A percentile compares a stretch with the other conserved stretches of the same genome.
These are phyloP conservation scores for Daldinia decipiens DNA, from an alignment of 495 filamentous ascomycete species.

Conservation along the genomic window DNA sequence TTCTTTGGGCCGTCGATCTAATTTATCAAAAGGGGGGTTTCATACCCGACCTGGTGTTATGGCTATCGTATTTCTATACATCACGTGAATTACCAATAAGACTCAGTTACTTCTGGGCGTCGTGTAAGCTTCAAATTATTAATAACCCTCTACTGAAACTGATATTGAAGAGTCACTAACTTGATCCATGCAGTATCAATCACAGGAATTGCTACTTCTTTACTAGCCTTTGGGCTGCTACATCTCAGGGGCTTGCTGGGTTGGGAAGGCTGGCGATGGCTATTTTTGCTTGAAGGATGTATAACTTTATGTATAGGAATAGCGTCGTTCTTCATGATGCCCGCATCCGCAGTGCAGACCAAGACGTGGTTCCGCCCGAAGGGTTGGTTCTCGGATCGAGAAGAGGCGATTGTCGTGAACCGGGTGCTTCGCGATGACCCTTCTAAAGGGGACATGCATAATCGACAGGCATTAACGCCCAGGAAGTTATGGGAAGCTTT, in stretches of 20 bases:
- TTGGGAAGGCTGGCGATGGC: slow-evolving; percentile 70
- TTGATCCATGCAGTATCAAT: slow-evolving; percentile 48
- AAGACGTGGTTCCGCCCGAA: slow-evolving; percentile 60
- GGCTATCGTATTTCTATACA: slow-evolving; percentile 65
- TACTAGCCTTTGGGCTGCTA: slow-evolving; percentile 64
- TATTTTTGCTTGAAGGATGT: slow-evolving; percentile 64
- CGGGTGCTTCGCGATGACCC: slow-evolving; percentile 64
- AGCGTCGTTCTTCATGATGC: slow-evolving; percentile 65
- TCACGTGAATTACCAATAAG: slow-evolving; percentile 61
- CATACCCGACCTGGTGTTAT: slow-evolving; percentile 63
- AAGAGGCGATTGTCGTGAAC: slow-evolving; percentile 63
- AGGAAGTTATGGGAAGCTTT: slow-evolving; percentile 67
- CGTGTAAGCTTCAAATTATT: slow-evolving; percentile 21
- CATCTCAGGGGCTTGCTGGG: slow-evolving; percentile 63
- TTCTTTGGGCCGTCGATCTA: not conserved
- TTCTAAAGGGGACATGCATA: slow-evolving; percentile 67
- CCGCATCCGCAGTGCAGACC: slow-evolving; percentile 63
- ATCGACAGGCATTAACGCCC: slow-evolving; percentile 69
- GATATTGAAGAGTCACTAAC: not conserved
- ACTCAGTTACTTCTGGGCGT: slow-evolving; percentile 65
- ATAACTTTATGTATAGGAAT: slow-evolving; percentile 64
- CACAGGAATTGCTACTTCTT: slow-evolving; percentile 61
- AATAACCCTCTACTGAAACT: not conserved
- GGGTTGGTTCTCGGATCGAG: slow-evolving; percentile 64
- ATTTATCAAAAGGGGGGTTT: slow-evolving; percentile 57